Base-by-base conservation (phyloP, 1,284 basidiomycete species). In the Cystobasidium slooffiae region DNA sequence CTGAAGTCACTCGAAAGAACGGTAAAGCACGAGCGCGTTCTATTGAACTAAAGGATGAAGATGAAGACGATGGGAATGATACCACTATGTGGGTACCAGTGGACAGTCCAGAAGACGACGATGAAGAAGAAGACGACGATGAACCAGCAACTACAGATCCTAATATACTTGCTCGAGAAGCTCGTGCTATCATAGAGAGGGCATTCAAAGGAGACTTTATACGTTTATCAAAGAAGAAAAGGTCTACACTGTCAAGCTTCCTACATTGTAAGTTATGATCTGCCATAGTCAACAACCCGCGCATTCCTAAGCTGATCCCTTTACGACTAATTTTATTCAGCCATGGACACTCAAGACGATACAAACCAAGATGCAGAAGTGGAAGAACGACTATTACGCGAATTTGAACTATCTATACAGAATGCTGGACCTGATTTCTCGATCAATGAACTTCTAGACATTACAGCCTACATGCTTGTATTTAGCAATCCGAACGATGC, bases 61-160 rank as follows among this genome's bases (percentile, higher is more conserved):
- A 64, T 22, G 46, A 64, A 47, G 62, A 64, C 6, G 55, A 58
- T 16, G 62, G 31, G 6, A 44, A 64, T 16, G 62, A 64, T 16
- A 64, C 62, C 6, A 64, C 62, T 64, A 39, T 64, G 9, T 52
- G 46, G 62, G 62, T 49, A 47, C 46, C 62, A 20, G 62, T 52
- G 16, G 31, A 31, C 31, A 31, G 31, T 5, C 31, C 39, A 59
- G 37, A 43, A 43, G 37, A n/a, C 37, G 16, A 31, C n/a, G 14
- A 16, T 18, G 18, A 41, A 12, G 56, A 14, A 58, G 20, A 18
- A 39, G 31, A 59, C 31, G 31, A 31, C 2, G 31, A 31, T 31
- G 31, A 31, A 31, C 2, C 31, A 31, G 31, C 31, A 31, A 31
- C 31, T 31, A 31, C 31, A 31, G 31, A 31, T 31, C 31, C 31